Evolutionary conservation across 192 early-diverging fungal species (phyloP).

Genomic region (Coemansia sp.): DNA sequence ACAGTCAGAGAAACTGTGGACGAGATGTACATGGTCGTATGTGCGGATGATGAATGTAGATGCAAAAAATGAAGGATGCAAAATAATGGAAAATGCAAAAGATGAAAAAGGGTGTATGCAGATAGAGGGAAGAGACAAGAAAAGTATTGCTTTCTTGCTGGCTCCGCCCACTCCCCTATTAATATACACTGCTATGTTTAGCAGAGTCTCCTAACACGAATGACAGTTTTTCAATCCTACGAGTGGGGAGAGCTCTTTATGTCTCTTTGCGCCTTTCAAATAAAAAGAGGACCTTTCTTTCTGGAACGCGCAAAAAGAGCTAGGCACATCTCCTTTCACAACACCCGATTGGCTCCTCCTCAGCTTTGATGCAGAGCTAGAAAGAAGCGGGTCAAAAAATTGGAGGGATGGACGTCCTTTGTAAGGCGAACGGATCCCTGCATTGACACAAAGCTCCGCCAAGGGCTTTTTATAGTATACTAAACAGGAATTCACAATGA

Average conservation of each 20-base stretch:
- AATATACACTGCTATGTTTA: not conserved
- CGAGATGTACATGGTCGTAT: not conserved
- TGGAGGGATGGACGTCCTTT: not conserved
- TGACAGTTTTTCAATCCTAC: not conserved
- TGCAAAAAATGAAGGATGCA: slow-evolving; percentile 3
- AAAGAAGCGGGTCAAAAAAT: not conserved
- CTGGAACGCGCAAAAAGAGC: not conserved
- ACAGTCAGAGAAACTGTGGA: not conserved
- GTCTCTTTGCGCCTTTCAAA: not conserved
- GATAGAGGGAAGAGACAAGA: not conserved
- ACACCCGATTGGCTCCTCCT: not conserved
- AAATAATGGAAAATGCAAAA: not conserved
- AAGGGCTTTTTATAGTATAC: not conserved
- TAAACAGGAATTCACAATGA: not conserved
- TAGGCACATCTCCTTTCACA: not conserved
- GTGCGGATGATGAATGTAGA: not conserved
- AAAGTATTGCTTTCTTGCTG: not conserved
- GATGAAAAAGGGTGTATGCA: not conserved
- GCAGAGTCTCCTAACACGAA: not conserved
- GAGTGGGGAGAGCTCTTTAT: not conserved
- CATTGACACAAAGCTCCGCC: slow-evolving; percentile 8
- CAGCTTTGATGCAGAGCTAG: not conserved
- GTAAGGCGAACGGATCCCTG: not conserved
- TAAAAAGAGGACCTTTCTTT: slow-evolving; percentile 1
- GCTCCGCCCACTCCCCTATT: not conserved